A percentile compares a stretch with the other conserved stretches of the same genome.
phyloP scores from a whole-genome alignment of 768 basidiomycete genomes.

The Agrocybe pediades region DNA sequence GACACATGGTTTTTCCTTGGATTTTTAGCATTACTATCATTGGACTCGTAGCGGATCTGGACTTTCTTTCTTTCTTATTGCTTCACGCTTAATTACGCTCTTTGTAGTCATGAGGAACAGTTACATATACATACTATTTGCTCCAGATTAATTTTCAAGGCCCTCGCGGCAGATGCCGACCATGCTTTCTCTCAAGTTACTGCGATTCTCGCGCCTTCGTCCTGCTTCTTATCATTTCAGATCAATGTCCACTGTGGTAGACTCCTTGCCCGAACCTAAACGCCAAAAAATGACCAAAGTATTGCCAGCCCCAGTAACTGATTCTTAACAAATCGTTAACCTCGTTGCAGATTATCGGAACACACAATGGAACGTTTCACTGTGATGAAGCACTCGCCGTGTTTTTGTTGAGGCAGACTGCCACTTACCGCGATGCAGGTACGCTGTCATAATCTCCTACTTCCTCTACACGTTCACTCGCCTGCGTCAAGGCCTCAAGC shows the following conservation, averaged over 20 bases:
- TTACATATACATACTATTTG: conserved; percentile 9
- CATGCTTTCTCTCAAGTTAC: conserved; percentile 18
- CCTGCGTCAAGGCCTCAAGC: conserved; percentile 54
- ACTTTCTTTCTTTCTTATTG: conserved; percentile 8
- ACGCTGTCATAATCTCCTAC: conserved; percentile 29
- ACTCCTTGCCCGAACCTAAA: conserved; percentile 29
- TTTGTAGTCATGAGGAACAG: conserved; percentile 8
- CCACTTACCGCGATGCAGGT: conserved; percentile 74
- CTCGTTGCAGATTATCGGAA: conserved; percentile 73
- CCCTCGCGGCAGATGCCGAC: conserved; percentile 19
- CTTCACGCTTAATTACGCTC: neutral
- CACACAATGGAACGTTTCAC: conserved; percentile 95
- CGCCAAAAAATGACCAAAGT: conserved; percentile 44
- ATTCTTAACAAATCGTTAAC: neutral
- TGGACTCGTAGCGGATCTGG: conserved; percentile 2
- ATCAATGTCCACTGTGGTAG: conserved; percentile 19
- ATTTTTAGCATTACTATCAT: conserved; percentile 3
- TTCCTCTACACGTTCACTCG: neutral
- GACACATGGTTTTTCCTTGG: conserved; percentile 14
- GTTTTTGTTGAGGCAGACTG: conserved; percentile 80
- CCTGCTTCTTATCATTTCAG: conserved; percentile 2
- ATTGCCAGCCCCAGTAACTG: neutral
- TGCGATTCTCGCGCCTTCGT: conserved; percentile 10
- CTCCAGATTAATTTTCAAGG: conserved; percentile 8
- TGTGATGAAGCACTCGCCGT: conserved; percentile 97